A percentile compares a stretch with the other conserved stretches of the same genome.
Conservation (phyloP, 2,329 filamentous ascomycete species). For the Tricladium varicosporioides region DNA sequence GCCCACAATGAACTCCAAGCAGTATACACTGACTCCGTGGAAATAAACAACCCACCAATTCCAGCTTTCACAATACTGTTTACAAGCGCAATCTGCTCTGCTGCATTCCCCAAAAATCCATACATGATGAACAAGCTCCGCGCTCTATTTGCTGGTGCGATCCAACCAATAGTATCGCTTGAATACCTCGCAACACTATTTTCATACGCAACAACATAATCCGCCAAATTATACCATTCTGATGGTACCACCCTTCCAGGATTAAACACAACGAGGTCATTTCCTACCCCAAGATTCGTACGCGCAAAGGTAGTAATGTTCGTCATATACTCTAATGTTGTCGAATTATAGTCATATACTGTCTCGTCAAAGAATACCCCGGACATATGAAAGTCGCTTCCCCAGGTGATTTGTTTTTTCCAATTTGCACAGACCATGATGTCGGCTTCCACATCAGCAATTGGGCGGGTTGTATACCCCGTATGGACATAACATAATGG, state of each 20-base stretch:
- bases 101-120: neutral
- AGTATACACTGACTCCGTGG: neutral
- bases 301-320: neutral
- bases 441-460: conserved; percentile 33
- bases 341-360: conserved; percentile 12
- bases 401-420: conserved; percentile 9
- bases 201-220: neutral
- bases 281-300: neutral
- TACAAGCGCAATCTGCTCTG: neutral
- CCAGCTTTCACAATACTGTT: neutral
- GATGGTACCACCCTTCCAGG: neutral
- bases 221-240: neutral
- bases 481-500: conserved; percentile 40
- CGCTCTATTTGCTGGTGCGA: neutral
- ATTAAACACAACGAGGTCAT: neutral
- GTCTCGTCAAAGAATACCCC: conserved; percentile 16
- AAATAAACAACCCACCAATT: neutral
- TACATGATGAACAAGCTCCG: neutral
- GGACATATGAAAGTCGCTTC: neutral
- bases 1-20: neutral
- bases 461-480: conserved; percentile 28
- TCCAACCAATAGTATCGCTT: neutral
- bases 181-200: neutral
- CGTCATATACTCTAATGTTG: neutral
- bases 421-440: conserved; percentile 37